These are phyloP conservation scores for Saccharomycopsis olivae DNA, from an alignment of 805 yeast genomes.

Conservation along the genomic window DNA sequence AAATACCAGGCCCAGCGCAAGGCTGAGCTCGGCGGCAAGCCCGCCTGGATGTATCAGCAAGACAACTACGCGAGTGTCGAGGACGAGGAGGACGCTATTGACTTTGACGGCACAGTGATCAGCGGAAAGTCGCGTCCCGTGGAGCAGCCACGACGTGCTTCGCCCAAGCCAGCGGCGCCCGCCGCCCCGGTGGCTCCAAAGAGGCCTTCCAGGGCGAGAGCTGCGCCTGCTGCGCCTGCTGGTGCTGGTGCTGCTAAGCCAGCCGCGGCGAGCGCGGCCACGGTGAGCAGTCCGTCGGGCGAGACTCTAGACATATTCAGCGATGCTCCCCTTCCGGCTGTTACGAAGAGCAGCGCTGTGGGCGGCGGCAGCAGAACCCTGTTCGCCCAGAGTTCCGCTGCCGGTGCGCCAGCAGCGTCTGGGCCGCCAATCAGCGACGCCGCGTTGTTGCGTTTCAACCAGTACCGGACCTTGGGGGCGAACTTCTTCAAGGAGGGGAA, in stretches of 20 bases:
- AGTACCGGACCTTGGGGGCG: constrained; percentile 33
- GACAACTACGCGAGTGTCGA: constrained; percentile 30
- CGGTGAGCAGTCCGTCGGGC: not conserved
- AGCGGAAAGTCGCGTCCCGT: not conserved
- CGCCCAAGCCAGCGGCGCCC: not conserved
- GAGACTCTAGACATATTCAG: not conserved
- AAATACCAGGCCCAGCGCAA: constrained; percentile 17
- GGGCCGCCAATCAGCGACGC: too few species aligned
- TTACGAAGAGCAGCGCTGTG: too few species aligned
- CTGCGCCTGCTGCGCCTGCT: not conserved
- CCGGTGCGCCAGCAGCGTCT: too few species aligned
- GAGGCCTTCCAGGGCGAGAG: not conserved
- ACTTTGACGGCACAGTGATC: constrained; percentile 17
- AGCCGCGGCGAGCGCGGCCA: too few species aligned
- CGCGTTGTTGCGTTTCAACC: constrained; percentile 23
- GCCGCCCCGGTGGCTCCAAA: not conserved
- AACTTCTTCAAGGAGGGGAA: constrained; percentile 73
- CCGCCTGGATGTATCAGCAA: constrained; percentile 70
- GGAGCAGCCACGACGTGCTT: not conserved
- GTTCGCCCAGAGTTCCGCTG: too few species aligned
- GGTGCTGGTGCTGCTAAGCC: constrained; percentile 5
- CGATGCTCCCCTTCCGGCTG: not conserved
- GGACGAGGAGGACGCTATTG: constrained; percentile 29
- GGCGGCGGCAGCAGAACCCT: too few species aligned
- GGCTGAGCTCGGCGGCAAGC: constrained; percentile 29